These are phyloP conservation scores for Angomonas deanei DNA, from an alignment of 208 protist genomes.

Conservation along the genomic window DNA sequence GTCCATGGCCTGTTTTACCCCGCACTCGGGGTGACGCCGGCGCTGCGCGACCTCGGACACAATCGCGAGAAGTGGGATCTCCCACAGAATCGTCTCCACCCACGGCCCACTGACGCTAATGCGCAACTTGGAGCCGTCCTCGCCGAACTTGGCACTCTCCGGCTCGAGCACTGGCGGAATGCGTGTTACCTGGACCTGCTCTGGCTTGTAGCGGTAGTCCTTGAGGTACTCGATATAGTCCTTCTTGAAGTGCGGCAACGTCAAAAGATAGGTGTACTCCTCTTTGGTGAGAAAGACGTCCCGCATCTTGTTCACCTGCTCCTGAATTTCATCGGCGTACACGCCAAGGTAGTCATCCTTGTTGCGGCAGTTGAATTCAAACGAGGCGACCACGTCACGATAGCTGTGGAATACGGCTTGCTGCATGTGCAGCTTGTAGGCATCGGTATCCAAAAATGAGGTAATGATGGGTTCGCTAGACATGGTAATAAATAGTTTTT, in stretches of 20 bases:
- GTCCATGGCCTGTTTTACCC: constrained; percentile 36
- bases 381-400: constrained; percentile 33
- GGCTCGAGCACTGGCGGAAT: constrained; percentile 26
- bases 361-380: constrained; percentile 79
- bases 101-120: constrained; percentile 73
- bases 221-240: constrained; percentile 82
- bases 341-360: constrained; percentile 63
- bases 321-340: constrained; percentile 48
- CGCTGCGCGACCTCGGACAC: constrained; percentile 75
- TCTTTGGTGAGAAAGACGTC: constrained; percentile 46
- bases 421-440: constrained; percentile 90
- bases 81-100: constrained; percentile 87
- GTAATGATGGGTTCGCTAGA: constrained; percentile 50
- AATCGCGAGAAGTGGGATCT: constrained; percentile 78
- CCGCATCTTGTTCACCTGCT: constrained; percentile 32
- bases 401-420: constrained; percentile 80
- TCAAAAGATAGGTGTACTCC: constrained; percentile 62
- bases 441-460: constrained; percentile 84
- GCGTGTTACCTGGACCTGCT: constrained; percentile 57
- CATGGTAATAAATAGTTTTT: neutral
- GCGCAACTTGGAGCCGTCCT: constrained; percentile 40
- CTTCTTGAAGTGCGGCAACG: constrained; percentile 57
- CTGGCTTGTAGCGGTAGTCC: constrained; percentile 69
- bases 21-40: constrained; percentile 36
- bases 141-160: constrained; percentile 19